Evolutionary conservation across 495 filamentous ascomycete genomes (phyloP).

Genomic region (Hyphodiscus hymeniophilus): DNA sequence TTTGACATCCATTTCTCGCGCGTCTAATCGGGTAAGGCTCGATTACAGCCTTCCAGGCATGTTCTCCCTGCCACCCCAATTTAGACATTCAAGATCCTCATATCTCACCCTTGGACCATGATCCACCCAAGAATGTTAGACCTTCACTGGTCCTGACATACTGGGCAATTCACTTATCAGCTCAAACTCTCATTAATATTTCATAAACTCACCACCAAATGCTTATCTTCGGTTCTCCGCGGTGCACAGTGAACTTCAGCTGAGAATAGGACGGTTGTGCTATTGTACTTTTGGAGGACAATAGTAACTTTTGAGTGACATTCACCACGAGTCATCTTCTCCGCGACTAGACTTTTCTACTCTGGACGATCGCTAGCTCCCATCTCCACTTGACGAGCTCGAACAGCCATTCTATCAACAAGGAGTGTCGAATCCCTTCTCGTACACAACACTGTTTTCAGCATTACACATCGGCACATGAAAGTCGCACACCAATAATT

Average conservation of each 20-base stretch:
- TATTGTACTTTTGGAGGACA: background rate
- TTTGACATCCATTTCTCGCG: background rate
- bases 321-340: too few species aligned
- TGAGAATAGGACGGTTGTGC: conserved; percentile 7
- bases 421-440: background rate
- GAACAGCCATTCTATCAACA: background rate
- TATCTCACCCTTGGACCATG: background rate
- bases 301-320: background rate
- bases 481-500: background rate
- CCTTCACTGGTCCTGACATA: conserved; percentile 18
- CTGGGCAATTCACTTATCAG: background rate
- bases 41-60: background rate
- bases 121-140: conserved; percentile 5
- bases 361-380: too few species aligned
- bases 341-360: too few species aligned
- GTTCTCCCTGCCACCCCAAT: background rate
- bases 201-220: background rate
- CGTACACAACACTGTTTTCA: conserved; percentile 9
- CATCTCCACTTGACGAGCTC: too few species aligned
- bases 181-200: too few species aligned
- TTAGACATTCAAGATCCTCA: background rate
- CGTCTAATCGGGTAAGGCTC: background rate
- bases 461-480: conserved; percentile 4
- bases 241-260: background rate
- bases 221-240: background rate